These are phyloP conservation scores for Trichoderma sp. DNA, from an alignment of 2,329 filamentous ascomycete genomes.

Conservation along the genomic window DNA sequence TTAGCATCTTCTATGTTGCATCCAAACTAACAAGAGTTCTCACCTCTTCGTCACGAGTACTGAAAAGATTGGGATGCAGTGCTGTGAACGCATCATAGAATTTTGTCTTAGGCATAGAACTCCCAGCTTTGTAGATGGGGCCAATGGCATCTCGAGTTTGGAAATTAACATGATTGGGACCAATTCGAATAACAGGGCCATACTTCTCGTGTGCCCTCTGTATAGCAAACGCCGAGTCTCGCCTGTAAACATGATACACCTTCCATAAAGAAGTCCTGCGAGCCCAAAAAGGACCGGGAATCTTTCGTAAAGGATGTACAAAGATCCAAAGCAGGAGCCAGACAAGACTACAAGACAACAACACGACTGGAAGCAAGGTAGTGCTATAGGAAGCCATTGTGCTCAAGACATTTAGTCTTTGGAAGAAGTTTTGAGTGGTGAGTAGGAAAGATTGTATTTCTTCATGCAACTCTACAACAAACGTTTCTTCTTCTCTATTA, in stretches of 20 bases:
- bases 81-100: not conserved
- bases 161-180: not conserved
- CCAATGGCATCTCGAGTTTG: not conserved
- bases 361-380: not conserved
- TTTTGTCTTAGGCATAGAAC: not conserved
- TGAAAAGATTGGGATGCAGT: not conserved
- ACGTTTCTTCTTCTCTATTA: not conserved
- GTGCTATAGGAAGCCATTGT: not conserved
- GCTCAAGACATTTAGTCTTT: not conserved
- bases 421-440: not conserved
- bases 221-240: not conserved
- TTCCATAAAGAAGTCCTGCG: not conserved
- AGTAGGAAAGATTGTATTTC: not conserved
- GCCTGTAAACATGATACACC: not conserved
- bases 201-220: not conserved
- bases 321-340: not conserved
- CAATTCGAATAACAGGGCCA: not conserved
- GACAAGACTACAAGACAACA: not conserved
- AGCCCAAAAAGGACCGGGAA: constrained; percentile 1
- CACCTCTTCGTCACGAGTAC: not conserved
- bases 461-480: not conserved
- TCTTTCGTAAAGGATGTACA: not conserved
- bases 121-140: not conserved
- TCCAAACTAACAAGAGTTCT: not conserved
- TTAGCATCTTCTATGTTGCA: not conserved